phyloP scores from a whole-genome alignment of 768 basidiomycete genomes.

The Kwoniella dendrophila region DNA sequence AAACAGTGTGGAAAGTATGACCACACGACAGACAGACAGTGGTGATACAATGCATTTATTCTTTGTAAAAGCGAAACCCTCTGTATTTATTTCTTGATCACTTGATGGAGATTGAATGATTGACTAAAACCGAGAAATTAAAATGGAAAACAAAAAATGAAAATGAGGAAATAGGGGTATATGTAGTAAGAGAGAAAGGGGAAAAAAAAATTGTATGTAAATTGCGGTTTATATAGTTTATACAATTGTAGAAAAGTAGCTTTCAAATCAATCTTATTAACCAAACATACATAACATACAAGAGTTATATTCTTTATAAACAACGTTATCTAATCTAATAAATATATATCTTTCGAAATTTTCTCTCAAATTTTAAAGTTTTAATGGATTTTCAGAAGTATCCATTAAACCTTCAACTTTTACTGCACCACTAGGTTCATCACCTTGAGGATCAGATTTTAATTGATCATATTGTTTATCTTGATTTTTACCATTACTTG shows the following conservation, averaged over 20 bases:
- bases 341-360: not conserved
- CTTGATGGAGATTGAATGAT: not conserved
- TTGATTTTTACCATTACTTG: too few species aligned
- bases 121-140: not conserved
- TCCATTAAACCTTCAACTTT: conserved; percentile 54
- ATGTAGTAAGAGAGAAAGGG: not conserved
- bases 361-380: conserved; percentile 26
- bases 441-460: conserved; percentile 41
- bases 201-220: not conserved
- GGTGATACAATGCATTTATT: not conserved
- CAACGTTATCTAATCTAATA: not conserved
- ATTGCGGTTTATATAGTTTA: not conserved
- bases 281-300: too few species aligned
- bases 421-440: conserved; percentile 39
- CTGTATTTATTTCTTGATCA: not conserved
- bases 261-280: too few species aligned
- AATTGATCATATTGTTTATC: conserved; percentile 36
- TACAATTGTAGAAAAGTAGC: not conserved
- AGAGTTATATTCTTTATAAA: too few species aligned
- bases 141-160: not conserved
- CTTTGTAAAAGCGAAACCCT: not conserved
- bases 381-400: conserved; percentile 47
- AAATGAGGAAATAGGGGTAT: not conserved
- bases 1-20: too few species aligned
- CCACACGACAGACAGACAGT: too few species aligned